Conservation (phyloP, 140 eudicot species). For the Anethum foeniculum region DNA sequence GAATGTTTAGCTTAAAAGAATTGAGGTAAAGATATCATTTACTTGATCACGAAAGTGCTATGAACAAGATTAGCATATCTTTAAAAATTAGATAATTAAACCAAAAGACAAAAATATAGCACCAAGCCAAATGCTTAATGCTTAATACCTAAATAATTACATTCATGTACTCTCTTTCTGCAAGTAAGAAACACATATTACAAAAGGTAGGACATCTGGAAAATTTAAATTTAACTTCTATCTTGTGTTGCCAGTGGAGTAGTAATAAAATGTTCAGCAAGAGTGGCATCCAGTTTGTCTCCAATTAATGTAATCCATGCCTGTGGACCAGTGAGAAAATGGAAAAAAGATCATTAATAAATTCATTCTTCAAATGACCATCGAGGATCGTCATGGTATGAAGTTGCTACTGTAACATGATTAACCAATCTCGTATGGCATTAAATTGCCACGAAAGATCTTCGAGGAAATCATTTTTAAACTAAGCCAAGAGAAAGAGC, state of each 20-base stretch:
- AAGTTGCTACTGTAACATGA: not conserved
- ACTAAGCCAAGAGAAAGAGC: conserved; percentile 5
- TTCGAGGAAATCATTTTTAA: not conserved
- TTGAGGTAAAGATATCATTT: no score
- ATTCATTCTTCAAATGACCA: not conserved
- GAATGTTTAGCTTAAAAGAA: no score
- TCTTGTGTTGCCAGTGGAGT: conserved; percentile 27
- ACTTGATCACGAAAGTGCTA: no score
- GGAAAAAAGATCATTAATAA: conserved; percentile 4
- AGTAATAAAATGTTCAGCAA: conserved; percentile 38
- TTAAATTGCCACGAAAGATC: not conserved
- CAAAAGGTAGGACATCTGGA: not conserved
- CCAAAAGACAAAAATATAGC: no score
- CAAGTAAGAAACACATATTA: no score
- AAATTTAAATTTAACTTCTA: conserved; percentile 11
- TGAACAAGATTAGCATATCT: no score
- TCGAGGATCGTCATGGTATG: not conserved
- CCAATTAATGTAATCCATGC: conserved; percentile 91
- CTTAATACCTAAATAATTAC: no score
- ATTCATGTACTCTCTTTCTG: no score
- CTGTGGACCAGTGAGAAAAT: conserved; percentile 27
- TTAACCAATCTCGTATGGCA: not conserved
- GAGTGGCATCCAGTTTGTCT: conserved; percentile 86
- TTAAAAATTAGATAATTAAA: no score
- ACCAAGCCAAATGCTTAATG: no score